These are phyloP conservation scores for Dactylellina haptotyla DNA, from an alignment of 2,329 filamentous ascomycete species.

Conservation along the genomic window DNA sequence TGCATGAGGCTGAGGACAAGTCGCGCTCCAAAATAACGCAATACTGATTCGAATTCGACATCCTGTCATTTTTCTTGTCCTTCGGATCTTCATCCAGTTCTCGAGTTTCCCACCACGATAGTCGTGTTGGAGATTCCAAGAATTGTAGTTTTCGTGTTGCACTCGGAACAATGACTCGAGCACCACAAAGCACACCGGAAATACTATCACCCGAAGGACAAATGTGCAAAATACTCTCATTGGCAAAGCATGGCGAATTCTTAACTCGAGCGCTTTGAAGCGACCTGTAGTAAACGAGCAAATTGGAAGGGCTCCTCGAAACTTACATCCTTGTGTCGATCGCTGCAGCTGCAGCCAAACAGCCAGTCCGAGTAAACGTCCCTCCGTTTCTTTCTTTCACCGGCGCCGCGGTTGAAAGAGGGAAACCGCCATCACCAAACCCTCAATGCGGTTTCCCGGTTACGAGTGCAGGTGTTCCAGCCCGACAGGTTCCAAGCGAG, in stretches of 20 bases:
- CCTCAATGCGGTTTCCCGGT: neutral
- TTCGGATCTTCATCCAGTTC: neutral
- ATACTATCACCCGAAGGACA: constrained; percentile 36
- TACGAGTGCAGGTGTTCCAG: neutral
- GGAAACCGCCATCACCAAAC: neutral
- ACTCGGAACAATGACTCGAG: constrained; percentile 4
- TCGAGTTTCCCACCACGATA: too few species aligned
- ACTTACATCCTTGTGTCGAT: constrained; percentile 37
- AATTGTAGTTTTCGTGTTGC: too few species aligned
- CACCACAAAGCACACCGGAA: constrained; percentile 12
- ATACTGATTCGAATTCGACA: too few species aligned
- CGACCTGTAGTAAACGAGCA: constrained; percentile 9
- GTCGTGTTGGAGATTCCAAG: too few species aligned
- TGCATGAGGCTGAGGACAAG: too few species aligned
- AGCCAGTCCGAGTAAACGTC: neutral
- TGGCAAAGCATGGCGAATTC: constrained; percentile 9
- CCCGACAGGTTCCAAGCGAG: neutral
- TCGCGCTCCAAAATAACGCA: too few species aligned
- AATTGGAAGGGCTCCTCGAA: constrained; percentile 12
- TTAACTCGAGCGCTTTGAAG: neutral
- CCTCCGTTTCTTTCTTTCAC: neutral
- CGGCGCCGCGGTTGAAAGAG: neutral
- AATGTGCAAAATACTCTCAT: neutral
- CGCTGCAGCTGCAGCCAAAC: constrained; percentile 1
- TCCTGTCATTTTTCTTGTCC: neutral